Percentiles rank a stretch among this genome's conserved stretches.
Conservation (phyloP, 2,329 filamentous ascomycete species). For the Pseudogymnoascus sp. region DNA sequence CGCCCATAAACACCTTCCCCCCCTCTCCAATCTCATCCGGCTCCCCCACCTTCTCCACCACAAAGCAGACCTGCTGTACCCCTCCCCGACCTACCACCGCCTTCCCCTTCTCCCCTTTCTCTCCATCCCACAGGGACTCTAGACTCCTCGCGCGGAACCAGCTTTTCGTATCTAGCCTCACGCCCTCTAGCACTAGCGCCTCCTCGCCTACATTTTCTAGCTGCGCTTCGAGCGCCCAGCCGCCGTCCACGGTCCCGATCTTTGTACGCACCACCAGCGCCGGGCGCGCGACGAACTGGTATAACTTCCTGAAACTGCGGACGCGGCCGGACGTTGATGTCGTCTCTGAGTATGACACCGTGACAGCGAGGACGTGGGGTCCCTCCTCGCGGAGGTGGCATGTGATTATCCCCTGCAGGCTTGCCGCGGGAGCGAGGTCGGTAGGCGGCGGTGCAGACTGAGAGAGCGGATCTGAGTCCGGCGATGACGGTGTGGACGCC, state of each 20-base stretch:
- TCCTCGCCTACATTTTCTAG: constrained; percentile 90
- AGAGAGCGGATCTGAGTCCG: constrained; percentile 12
- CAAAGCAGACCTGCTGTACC: constrained; percentile 59
- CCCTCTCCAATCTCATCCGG: constrained; percentile 28
- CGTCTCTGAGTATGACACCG: constrained; percentile 88
- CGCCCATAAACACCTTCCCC: constrained; percentile 62
- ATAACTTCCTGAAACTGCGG: constrained; percentile 86
- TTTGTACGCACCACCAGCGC: constrained; percentile 89
- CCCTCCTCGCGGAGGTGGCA: constrained; percentile 93
- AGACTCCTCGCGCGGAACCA: constrained; percentile 47
- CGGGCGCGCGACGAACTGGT: constrained; percentile 91
- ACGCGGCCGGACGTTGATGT: constrained; percentile 62
- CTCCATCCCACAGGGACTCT: constrained; percentile 31
- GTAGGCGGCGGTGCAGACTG: constrained; percentile 23
- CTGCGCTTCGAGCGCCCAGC: constrained; percentile 85
- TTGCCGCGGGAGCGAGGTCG: constrained; percentile 56
- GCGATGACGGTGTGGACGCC: constrained; percentile 9
- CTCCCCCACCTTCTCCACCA: constrained; percentile 39
- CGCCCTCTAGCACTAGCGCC: constrained; percentile 67
- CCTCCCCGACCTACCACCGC: constrained; percentile 56
- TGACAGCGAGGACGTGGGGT: constrained; percentile 86
- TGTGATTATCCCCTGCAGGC: constrained; percentile 71
- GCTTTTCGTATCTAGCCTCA: constrained; percentile 46
- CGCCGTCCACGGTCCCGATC: constrained; percentile 49
- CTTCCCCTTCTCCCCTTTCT: constrained; percentile 44